A percentile compares a stretch with the other conserved stretches of the same genome.
Conservation (phyloP, 2,329 filamentous ascomycete species). For the Aureobasidium melanogenum region DNA sequence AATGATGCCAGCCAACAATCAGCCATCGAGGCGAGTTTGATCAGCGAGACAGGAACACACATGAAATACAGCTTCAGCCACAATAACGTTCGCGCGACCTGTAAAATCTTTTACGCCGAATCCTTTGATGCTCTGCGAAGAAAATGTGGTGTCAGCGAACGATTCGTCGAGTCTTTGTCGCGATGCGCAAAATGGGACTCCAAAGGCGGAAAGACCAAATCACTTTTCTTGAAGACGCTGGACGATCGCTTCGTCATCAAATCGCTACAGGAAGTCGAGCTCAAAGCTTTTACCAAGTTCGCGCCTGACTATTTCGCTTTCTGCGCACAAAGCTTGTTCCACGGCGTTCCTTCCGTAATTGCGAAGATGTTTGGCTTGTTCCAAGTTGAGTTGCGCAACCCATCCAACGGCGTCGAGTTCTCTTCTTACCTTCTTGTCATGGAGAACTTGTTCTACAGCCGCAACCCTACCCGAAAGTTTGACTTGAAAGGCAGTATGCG, state of each 20-base stretch:
- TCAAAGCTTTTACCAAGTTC: conserved; percentile 87
- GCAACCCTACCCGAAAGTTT: conserved; percentile 68
- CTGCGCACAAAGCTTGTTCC: conserved; percentile 93
- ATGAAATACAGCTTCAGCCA: conserved; percentile 94
- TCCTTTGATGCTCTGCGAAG: conserved; percentile 91
- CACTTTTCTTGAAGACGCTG: conserved; percentile 90
- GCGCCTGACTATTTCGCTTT: conserved; percentile 96
- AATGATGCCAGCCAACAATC: conserved; percentile 44
- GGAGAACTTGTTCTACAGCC: conserved; percentile 97
- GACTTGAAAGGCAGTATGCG: conserved; percentile 98
- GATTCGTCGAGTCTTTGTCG: conserved; percentile 90
- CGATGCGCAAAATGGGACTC: conserved; percentile 97
- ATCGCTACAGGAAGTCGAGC: conserved; percentile 82
- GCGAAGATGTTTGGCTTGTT: conserved; percentile 99
- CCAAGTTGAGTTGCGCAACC: conserved; percentile 94
- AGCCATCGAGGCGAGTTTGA: conserved; percentile 75
- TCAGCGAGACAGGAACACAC: conserved; percentile 80
- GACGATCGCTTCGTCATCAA: conserved; percentile 93
- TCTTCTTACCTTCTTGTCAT: conserved; percentile 91
- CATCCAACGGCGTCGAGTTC: conserved; percentile 81
- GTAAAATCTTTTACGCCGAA: conserved; percentile 97
- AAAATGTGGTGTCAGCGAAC: conserved; percentile 87
- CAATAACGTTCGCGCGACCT: conserved; percentile 87
- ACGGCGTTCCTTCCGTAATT: conserved; percentile 85
- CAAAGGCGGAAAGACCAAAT: conserved; percentile 95